Percentiles rank a stretch among this genome's conserved stretches.
These are phyloP conservation scores for Penicillium aurantiogriseum DNA, from an alignment of 2,329 filamentous ascomycete genomes.

Conservation along the genomic window DNA sequence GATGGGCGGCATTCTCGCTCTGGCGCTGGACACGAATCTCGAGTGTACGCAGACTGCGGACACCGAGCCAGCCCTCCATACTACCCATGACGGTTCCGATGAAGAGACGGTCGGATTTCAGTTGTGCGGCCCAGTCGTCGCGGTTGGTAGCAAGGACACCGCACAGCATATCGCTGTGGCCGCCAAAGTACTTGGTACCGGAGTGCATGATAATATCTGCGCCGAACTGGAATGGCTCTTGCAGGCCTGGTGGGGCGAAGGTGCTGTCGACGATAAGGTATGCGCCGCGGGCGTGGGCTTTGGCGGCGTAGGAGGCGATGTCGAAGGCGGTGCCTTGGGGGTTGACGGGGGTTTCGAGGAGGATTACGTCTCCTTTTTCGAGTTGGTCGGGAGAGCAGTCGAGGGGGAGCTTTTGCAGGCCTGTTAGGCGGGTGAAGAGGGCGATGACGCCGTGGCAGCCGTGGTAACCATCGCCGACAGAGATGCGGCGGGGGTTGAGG, in stretches of 20 bases:
- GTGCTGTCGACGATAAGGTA: conserved; percentile 83
- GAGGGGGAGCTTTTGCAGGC: conserved; percentile 69
- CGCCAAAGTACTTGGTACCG: conserved; percentile 94
- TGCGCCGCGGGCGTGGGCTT: conserved; percentile 71
- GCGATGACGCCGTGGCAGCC: conserved; percentile 84
- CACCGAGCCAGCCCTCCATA: conserved; percentile 87
- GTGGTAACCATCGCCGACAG: conserved; percentile 85
- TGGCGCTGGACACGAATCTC: conserved; percentile 79
- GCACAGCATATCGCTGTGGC: conserved; percentile 90
- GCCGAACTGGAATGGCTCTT: conserved; percentile 78
- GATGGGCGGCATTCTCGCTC: conserved; percentile 63
- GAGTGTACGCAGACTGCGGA: conserved; percentile 80
- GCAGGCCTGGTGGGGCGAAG: conserved; percentile 85
- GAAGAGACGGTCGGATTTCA: conserved; percentile 69
- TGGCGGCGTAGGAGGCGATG: conserved; percentile 67
- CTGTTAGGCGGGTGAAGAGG: conserved; percentile 72
- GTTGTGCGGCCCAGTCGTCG: conserved; percentile 57
- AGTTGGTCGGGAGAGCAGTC: conserved; percentile 66
- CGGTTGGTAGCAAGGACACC: conserved; percentile 70
- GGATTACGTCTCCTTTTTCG: conserved; percentile 75
- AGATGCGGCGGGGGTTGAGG: conserved; percentile 77
- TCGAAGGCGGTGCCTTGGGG: conserved; percentile 79
- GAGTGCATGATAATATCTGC: conserved; percentile 88
- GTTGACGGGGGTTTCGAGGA: conserved; percentile 92
- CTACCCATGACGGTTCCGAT: conserved; percentile 84